Conservation (phyloP, 2,329 filamentous ascomycete species). For the Didymella arachidicola region DNA sequence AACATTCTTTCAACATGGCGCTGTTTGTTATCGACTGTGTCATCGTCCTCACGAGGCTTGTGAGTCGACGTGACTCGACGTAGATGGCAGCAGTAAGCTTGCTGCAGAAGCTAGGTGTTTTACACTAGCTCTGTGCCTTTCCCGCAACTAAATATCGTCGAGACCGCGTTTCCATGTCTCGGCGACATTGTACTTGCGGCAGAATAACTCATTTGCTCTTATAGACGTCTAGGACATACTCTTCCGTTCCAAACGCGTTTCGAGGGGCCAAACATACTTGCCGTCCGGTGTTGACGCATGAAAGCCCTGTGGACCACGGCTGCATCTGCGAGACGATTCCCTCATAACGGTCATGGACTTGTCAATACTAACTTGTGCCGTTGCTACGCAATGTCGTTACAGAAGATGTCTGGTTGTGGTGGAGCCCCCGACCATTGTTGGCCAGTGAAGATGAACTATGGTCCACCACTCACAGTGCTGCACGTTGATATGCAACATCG, state of each 20-base stretch:
- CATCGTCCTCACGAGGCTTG: slow-evolving; percentile 5
- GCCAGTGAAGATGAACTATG: not conserved
- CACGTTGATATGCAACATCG: slow-evolving; percentile 1
- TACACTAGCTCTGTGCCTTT: not conserved
- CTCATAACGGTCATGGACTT: not conserved
- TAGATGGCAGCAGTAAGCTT: slow-evolving; percentile 16
- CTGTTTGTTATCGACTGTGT: slow-evolving; percentile 20
- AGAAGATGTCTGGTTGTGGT: not conserved
- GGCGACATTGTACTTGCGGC: slow-evolving; percentile 26
- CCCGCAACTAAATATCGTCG: slow-evolving; percentile 27
- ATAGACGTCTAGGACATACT: slow-evolving; percentile 23
- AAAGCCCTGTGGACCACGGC: no score
- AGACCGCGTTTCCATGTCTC: slow-evolving; percentile 23
- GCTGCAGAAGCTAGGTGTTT: slow-evolving; percentile 1
- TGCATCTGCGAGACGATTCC: not conserved
- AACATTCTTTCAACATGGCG: slow-evolving; percentile 50
- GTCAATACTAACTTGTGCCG: not conserved
- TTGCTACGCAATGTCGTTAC: not conserved
- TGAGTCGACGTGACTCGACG: slow-evolving; percentile 15
- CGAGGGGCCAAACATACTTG: slow-evolving; percentile 20
- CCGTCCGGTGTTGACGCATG: not conserved
- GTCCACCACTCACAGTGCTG: slow-evolving; percentile 7
- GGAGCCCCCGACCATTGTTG: not conserved
- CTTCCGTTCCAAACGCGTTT: slow-evolving; percentile 22
- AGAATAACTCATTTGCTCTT: slow-evolving; percentile 19